Percentiles rank a stretch among this genome's conserved stretches.
These are phyloP conservation scores for Phytophthora foliorum DNA, from an alignment of 352 stramenopile genomes.

Conservation along the genomic window DNA sequence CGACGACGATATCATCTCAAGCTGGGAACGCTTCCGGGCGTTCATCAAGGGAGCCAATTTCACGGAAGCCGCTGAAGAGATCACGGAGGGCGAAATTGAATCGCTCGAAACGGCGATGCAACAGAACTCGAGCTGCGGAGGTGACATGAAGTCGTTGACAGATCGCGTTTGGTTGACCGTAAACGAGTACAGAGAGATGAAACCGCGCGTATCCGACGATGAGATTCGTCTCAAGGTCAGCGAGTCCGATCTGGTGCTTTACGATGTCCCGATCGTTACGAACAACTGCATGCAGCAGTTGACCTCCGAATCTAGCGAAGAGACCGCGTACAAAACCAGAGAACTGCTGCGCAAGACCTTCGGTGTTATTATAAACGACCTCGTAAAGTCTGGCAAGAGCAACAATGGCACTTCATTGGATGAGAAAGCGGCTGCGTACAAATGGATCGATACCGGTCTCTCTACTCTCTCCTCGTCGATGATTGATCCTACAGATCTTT, in stretches of 20 bases:
- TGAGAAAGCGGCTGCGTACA: constrained; percentile 1
- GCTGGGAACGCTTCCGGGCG: constrained; percentile 19
- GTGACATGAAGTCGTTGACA: constrained; percentile 40
- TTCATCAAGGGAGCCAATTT: constrained; percentile 41
- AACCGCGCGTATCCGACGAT: constrained; percentile 37
- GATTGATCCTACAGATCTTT: not conserved
- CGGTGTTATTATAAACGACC: constrained; percentile 31
- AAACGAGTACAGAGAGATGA: constrained; percentile 29
- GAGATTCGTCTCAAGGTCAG: constrained; percentile 47
- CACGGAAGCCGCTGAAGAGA: constrained; percentile 11
- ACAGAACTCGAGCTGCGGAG: constrained; percentile 42
- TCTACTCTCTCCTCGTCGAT: not conserved
- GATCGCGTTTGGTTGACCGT: constrained; percentile 35
- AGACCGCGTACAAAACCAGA: constrained; percentile 29
- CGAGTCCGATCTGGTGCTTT: constrained; percentile 47
- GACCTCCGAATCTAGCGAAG: constrained; percentile 23
- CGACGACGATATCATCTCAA: constrained; percentile 18
- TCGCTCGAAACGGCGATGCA: constrained; percentile 43
- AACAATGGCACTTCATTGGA: constrained; percentile 13
- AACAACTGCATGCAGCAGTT: constrained; percentile 53
- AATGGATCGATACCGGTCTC: not conserved
- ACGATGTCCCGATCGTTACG: constrained; percentile 44
- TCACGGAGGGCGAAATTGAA: constrained; percentile 25
- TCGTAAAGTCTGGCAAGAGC: constrained; percentile 27
- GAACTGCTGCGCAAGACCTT: constrained; percentile 36